Conservation (phyloP, 2,329 filamentous ascomycete species). For the Beauveria asiatica region DNA sequence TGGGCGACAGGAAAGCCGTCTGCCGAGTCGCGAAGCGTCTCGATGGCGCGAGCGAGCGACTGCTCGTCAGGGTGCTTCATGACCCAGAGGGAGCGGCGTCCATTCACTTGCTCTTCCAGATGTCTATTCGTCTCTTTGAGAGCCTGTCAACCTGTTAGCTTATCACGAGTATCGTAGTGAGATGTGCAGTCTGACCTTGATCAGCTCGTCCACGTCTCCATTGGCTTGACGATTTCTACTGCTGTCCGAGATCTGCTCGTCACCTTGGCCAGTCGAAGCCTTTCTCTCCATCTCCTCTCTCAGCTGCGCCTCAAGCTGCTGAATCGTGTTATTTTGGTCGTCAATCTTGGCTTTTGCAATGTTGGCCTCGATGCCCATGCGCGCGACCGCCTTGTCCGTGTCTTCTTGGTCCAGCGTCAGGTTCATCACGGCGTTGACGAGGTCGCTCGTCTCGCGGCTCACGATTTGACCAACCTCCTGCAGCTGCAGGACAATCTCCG, state of each 20-base stretch:
- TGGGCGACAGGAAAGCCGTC: slow-evolving; percentile 20
- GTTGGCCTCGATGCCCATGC: slow-evolving; percentile 31
- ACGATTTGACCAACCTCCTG: slow-evolving; percentile 30
- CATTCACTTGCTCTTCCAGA: slow-evolving; percentile 29
- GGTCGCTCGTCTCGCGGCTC: slow-evolving; percentile 30
- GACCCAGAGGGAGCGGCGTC: slow-evolving; percentile 27
- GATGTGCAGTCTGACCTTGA: slow-evolving; percentile 20
- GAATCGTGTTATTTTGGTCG: slow-evolving; percentile 24
- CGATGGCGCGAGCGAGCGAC: slow-evolving; percentile 24
- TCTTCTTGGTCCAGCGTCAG: slow-evolving; percentile 29
- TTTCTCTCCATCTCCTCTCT: slow-evolving; percentile 24
- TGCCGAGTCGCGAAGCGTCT: slow-evolving; percentile 23
- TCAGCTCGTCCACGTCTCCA: slow-evolving; percentile 20
- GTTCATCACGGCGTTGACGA: slow-evolving; percentile 30
- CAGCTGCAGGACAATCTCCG: slow-evolving; percentile 26
- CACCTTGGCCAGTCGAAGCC: slow-evolving; percentile 15
- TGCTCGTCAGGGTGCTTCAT: slow-evolving; percentile 25
- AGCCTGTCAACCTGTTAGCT: slow-evolving; percentile 15
- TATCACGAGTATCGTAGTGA: not conserved
- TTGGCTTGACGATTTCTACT: slow-evolving; percentile 21
- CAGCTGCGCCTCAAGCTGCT: slow-evolving; percentile 24
- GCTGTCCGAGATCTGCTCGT: slow-evolving; percentile 21
- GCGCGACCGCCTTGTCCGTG: slow-evolving; percentile 28
- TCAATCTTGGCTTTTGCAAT: slow-evolving; percentile 26
- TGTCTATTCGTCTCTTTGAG: slow-evolving; percentile 26